Evolutionary conservation across 768 basidiomycete genomes (phyloP).

Genomic region (Rhizopogon vulgaris): DNA sequence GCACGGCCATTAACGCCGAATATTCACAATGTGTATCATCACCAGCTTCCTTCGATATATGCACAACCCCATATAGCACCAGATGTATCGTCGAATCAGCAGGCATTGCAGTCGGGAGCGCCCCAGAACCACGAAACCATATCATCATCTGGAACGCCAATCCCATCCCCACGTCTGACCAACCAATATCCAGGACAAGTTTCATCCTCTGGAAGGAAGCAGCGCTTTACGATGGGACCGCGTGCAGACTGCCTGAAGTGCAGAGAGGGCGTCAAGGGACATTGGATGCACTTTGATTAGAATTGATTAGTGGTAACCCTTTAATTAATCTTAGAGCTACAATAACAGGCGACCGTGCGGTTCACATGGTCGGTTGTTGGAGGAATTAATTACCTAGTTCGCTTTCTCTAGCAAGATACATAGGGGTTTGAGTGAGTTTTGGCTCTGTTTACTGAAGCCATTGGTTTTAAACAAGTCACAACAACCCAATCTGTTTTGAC

Average conservation of each 20-base stretch:
- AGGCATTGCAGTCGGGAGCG: neutral
- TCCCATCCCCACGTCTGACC: neutral
- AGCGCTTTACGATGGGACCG: slow-evolving; percentile 65
- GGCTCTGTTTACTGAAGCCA: neutral
- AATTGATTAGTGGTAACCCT: neutral
- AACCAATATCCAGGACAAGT: neutral
- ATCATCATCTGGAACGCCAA: neutral
- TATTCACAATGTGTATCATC: neutral
- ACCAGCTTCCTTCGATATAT: slow-evolving; percentile 22
- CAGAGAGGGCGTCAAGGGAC: slow-evolving; percentile 58
- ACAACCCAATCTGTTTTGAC: slow-evolving; percentile 15
- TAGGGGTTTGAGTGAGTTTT: neutral
- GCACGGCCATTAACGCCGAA: neutral
- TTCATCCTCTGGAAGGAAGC: slow-evolving; percentile 26
- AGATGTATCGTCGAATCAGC: slow-evolving; percentile 13
- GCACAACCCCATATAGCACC: slow-evolving; percentile 21
- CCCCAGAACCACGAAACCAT: neutral
- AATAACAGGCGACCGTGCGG: neutral
- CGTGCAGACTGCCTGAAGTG: slow-evolving; percentile 66
- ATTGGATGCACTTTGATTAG: slow-evolving; percentile 63
- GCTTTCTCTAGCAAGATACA: too few relatives aligned
- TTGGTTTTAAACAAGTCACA: slow-evolving; percentile 18
- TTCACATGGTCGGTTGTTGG: neutral
- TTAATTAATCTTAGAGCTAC: neutral
- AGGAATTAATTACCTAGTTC: neutral